These are phyloP conservation scores for Arthroderma uncinatum DNA, from an alignment of 2,329 filamentous ascomycete genomes.

Conservation along the genomic window DNA sequence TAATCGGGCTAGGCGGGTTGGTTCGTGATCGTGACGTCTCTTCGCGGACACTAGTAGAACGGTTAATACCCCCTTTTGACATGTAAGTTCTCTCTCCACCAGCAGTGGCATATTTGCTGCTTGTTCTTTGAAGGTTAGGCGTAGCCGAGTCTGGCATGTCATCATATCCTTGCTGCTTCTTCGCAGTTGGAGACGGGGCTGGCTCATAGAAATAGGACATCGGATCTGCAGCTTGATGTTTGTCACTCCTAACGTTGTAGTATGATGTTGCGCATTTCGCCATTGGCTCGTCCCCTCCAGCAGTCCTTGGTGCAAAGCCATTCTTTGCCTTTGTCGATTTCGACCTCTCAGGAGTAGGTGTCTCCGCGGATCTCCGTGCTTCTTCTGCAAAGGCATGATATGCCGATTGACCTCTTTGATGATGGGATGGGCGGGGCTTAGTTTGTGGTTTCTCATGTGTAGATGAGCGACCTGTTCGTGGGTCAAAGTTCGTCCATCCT, in stretches of 20 bases:
- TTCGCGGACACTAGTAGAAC: slow-evolving; percentile 43
- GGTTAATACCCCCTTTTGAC: slow-evolving; percentile 39
- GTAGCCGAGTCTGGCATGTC: slow-evolving; percentile 11
- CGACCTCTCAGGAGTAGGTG: slow-evolving; percentile 25
- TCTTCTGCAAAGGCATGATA: slow-evolving; percentile 30
- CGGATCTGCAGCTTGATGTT: slow-evolving; percentile 23
- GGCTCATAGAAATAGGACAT: slow-evolving; percentile 29
- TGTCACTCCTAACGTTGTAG: slow-evolving; percentile 29
- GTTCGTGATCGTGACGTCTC: slow-evolving; percentile 24
- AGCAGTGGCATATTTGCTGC: slow-evolving; percentile 44
- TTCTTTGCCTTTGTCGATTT: slow-evolving; percentile 41
- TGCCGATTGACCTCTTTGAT: slow-evolving; percentile 28
- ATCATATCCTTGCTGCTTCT: slow-evolving; percentile 26
- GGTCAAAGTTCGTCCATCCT: slow-evolving; percentile 34
- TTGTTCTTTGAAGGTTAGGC: slow-evolving; percentile 38
- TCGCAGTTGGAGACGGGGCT: slow-evolving; percentile 30
- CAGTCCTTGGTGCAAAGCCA: slow-evolving; percentile 48
- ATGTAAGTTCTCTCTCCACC: slow-evolving; percentile 49
- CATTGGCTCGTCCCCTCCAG: slow-evolving; percentile 50
- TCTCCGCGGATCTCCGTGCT: slow-evolving; percentile 22
- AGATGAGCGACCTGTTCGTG: slow-evolving; percentile 24
- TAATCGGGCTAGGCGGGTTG: slow-evolving; percentile 27
- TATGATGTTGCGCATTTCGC: slow-evolving; percentile 44
- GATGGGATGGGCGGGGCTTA: slow-evolving; percentile 10
- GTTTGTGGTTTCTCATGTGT: slow-evolving; percentile 10